Conservation (phyloP, 495 filamentous ascomycete species). For the Lasiosphaeria hispida region DNA sequence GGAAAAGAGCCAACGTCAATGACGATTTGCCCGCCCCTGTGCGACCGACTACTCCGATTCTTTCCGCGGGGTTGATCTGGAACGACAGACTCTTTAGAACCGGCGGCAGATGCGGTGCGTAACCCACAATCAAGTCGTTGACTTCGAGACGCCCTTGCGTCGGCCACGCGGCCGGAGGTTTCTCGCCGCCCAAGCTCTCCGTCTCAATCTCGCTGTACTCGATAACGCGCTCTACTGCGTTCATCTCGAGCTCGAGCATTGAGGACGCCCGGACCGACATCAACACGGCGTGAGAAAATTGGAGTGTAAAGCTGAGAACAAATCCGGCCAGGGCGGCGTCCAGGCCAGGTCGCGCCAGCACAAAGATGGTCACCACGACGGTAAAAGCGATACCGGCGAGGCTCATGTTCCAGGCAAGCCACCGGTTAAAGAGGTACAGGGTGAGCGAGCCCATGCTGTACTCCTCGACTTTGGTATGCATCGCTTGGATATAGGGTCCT, state of each 20-base stretch:
- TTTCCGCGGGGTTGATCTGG: conserved; percentile 30
- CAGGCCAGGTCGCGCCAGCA: conserved; percentile 57
- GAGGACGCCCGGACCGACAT: conserved; percentile 56
- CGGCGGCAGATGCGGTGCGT: conserved; percentile 27
- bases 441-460: conserved; percentile 58
- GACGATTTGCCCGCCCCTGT: conserved; percentile 47
- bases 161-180: conserved; percentile 72
- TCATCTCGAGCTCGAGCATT: conserved; percentile 71
- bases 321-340: conserved; percentile 74
- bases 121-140: conserved; percentile 38
- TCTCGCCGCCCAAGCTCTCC: conserved; percentile 57
- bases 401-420: conserved; percentile 66
- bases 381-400: conserved; percentile 65
- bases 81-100: conserved; percentile 37
- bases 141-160: conserved; percentile 68
- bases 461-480: conserved; percentile 60
- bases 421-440: conserved; percentile 63
- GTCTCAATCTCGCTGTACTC: conserved; percentile 70
- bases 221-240: conserved; percentile 70
- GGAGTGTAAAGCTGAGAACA: conserved; percentile 56
- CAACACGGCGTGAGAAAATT: conserved; percentile 48
- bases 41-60: conserved; percentile 46
- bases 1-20: conserved; percentile 37
- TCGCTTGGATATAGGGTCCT: conserved; percentile 55
- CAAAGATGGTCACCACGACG: conserved; percentile 55